These are phyloP conservation scores for Aureobasidium melanogenum DNA, from an alignment of 2,329 filamentous ascomycete genomes.

Conservation along the genomic window DNA sequence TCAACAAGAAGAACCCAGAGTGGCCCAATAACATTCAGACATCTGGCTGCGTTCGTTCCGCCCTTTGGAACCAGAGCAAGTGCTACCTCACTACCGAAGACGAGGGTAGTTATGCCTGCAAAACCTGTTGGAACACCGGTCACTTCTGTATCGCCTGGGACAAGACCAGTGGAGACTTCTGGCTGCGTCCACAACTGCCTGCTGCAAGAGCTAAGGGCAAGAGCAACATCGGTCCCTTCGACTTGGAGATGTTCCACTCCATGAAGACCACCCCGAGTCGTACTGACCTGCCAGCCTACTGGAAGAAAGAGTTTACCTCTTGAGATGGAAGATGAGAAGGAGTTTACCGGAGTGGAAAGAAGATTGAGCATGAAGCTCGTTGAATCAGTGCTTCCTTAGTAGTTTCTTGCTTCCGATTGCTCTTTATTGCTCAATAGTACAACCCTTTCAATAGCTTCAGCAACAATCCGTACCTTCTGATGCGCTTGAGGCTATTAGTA, in stretches of 20 bases:
- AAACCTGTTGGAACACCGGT: conserved; percentile 5
- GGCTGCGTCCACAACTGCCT: neutral
- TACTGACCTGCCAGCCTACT: neutral
- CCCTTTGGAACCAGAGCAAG: neutral
- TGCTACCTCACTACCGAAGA: neutral
- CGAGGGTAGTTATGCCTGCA: neutral
- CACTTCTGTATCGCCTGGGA: neutral
- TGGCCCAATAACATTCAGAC: neutral
- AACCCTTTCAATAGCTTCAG: no score
- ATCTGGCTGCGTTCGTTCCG: neutral
- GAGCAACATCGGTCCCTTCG: neutral
- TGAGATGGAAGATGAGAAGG: neutral
- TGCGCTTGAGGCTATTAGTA: no score
- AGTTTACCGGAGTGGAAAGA: no score
- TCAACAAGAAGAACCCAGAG: conserved; percentile 1
- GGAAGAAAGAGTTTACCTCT: neutral
- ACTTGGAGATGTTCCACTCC: neutral
- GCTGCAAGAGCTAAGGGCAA: neutral
- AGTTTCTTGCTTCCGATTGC: neutral
- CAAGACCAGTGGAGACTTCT: neutral
- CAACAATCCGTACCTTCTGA: no score
- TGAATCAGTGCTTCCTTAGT: no score
- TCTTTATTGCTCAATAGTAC: neutral
- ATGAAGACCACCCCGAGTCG: neutral
- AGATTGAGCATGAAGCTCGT: no score